Evolutionary conservation across 2,329 filamentous ascomycete species (phyloP), one percentile per base, ranked within the genome.

Genomic region (Ophiognomonia clavigignenti-juglandacearum): DNA sequence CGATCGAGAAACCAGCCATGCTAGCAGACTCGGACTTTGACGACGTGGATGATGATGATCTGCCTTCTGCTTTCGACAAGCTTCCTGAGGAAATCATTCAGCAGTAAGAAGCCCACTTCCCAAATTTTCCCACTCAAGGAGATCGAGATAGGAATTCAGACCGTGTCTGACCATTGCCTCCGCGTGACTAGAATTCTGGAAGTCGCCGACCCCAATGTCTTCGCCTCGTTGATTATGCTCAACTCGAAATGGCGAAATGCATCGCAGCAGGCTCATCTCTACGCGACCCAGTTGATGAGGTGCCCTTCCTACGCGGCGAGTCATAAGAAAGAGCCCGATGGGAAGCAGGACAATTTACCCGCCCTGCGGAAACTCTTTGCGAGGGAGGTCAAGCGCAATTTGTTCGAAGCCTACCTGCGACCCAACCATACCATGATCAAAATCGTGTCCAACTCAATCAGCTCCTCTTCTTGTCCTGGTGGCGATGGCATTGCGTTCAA

Each of bases 401-500:
- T 89, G 40, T 92, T 91, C 61, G 82, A 88, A 56, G 80, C 83
- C 29, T 91, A 88, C 61, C 63, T 89, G 43, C 78, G 85, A 16
- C 87, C 88, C 4, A 76, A 67, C 50, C 75, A 78, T 58, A 91
- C 85, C 6, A 72, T 87, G 37, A 78, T 95, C 58, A 91, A 86
- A 60, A 73, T 96, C 43, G 82, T 95, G 11, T 93, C 88, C 31
- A 88, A 85, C 41, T 90, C 86, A 6, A 88, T 88, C 56, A 92
- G 86, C 61, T 91, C 88, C 1, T 89, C 86, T 2, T 88, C 88
- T 19, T 85, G 85, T 52, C 89, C 88, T 1, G 85, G 86, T 27
- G 87, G 88, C 26, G 89, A 95, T 64, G 88, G 88, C 38, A 88
- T 95, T 69, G 86, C 88, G 45, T 95, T 95, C 64, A 82, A 79